Conservation (phyloP, 1,139 yeast species). For the Tardiomyces depauwii region DNA sequence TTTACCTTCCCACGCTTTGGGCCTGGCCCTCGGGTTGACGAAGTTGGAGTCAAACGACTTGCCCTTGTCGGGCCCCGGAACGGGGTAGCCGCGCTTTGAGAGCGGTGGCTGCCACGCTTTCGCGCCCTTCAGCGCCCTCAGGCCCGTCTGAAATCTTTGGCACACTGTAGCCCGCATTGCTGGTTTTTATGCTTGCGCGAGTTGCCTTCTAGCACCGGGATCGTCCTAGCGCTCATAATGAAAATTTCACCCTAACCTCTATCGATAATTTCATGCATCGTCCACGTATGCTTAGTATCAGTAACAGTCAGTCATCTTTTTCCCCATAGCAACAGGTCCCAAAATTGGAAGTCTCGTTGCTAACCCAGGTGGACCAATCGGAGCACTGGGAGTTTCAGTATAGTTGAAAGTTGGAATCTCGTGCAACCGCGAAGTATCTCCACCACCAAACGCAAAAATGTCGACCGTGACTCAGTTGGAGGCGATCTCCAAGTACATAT, state of each 20-base stretch:
- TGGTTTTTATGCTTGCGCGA: too few species aligned
- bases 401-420: too few species aligned
- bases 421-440: too few species aligned
- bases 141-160: too few species aligned
- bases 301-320: neutral
- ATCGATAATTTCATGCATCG: neutral
- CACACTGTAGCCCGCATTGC: too few species aligned
- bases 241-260: neutral
- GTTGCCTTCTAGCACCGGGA: too few species aligned
- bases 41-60: conserved; percentile 32
- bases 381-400: neutral
- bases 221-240: too few species aligned
- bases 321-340: neutral
- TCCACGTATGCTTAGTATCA: neutral
- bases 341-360: neutral
- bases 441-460: conserved; percentile 27
- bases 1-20: conserved; percentile 48
- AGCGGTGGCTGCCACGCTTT: neutral
- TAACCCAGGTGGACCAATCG: neutral
- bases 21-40: conserved; percentile 24
- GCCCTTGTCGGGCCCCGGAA: conserved; percentile 2
- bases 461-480: conserved; percentile 74
- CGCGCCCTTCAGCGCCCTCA: neutral
- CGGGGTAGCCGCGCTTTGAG: neutral
- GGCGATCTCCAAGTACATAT: conserved; percentile 69